phyloP scores from a whole-genome alignment of 495 filamentous ascomycete species.

The Penicillium chermesinum region DNA sequence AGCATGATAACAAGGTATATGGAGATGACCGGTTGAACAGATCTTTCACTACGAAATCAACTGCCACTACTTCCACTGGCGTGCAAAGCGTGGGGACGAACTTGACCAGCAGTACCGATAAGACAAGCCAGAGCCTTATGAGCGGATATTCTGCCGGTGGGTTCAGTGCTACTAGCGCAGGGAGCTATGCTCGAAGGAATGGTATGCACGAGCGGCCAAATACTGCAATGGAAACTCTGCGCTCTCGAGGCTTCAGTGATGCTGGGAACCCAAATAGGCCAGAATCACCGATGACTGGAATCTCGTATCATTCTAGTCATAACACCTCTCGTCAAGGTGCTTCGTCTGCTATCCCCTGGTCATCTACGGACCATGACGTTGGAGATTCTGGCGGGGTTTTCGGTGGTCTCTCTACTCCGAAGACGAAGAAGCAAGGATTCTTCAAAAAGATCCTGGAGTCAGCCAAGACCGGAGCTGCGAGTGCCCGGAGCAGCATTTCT shows the following conservation, averaged over 20 bases:
- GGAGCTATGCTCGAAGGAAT: slow-evolving; percentile 72
- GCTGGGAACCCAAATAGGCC: slow-evolving; percentile 46
- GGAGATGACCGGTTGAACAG: slow-evolving; percentile 63
- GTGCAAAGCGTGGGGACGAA: slow-evolving; percentile 68
- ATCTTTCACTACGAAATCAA: slow-evolving; percentile 84
- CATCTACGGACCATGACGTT: slow-evolving; percentile 25
- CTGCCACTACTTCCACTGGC: slow-evolving; percentile 64
- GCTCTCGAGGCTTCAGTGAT: slow-evolving; percentile 42
- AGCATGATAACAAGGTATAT: slow-evolving; percentile 75
- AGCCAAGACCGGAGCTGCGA: slow-evolving; percentile 89
- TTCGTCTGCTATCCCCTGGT: slow-evolving; percentile 46
- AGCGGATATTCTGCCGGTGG: slow-evolving; percentile 85
- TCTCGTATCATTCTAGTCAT: slow-evolving; percentile 82
- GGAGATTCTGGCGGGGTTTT: slow-evolving; percentile 53
- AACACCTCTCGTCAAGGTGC: slow-evolving; percentile 55
- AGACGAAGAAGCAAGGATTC: slow-evolving; percentile 87
- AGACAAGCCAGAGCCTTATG: slow-evolving; percentile 83
- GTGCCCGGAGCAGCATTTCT: slow-evolving; percentile 78
- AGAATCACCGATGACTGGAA: slow-evolving; percentile 67
- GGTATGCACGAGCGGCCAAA: slow-evolving; percentile 43
- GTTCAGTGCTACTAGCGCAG: slow-evolving; percentile 92
- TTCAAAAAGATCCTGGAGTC: slow-evolving; percentile 95
- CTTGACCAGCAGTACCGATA: slow-evolving; percentile 64
- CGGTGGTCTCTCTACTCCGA: slow-evolving; percentile 80
- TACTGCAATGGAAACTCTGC: slow-evolving; percentile 46